Conservation (phyloP, 2,329 filamentous ascomycete genomes). For the Orbilia javanica region DNA sequence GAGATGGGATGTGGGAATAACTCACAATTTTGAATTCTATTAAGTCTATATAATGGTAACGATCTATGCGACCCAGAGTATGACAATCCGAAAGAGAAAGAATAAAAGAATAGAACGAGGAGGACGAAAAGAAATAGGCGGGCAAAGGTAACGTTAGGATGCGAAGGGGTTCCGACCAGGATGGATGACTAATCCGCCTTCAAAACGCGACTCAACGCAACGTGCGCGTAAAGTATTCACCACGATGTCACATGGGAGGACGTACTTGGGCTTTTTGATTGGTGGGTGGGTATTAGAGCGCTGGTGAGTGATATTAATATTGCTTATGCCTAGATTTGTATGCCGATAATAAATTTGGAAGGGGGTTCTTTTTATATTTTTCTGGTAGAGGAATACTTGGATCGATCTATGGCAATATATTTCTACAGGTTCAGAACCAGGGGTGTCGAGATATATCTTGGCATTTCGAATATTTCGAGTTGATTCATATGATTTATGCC, state of each 20-base stretch:
- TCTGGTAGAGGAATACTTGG: too few relatives aligned
- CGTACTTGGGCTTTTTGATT: too few relatives aligned
- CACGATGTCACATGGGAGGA: constrained; percentile 25
- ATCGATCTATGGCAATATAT: too few relatives aligned
- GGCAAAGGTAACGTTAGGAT: not conserved
- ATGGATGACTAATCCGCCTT: constrained; percentile 18
- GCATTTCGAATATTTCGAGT: not conserved
- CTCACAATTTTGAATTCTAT: not conserved
- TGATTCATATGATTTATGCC: too few relatives aligned
- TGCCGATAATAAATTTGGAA: too few relatives aligned
- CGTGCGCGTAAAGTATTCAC: not conserved
- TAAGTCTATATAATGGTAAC: not conserved
- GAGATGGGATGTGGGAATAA: not conserved
- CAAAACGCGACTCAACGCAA: constrained; percentile 14
- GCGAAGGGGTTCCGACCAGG: not conserved
- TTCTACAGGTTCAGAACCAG: not conserved
- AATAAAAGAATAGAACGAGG: not conserved
- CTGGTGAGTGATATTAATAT: too few relatives aligned
- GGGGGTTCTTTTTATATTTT: too few relatives aligned
- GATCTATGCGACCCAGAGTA: not conserved
- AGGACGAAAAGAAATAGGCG: not conserved
- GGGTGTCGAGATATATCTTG: not conserved
- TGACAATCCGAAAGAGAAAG: not conserved
- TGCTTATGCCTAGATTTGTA: too few relatives aligned
- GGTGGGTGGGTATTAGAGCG: too few relatives aligned